Evolutionary conservation across 2,329 filamentous ascomycete genomes (phyloP).

Genomic region (Verticillium tricorpus): DNA sequence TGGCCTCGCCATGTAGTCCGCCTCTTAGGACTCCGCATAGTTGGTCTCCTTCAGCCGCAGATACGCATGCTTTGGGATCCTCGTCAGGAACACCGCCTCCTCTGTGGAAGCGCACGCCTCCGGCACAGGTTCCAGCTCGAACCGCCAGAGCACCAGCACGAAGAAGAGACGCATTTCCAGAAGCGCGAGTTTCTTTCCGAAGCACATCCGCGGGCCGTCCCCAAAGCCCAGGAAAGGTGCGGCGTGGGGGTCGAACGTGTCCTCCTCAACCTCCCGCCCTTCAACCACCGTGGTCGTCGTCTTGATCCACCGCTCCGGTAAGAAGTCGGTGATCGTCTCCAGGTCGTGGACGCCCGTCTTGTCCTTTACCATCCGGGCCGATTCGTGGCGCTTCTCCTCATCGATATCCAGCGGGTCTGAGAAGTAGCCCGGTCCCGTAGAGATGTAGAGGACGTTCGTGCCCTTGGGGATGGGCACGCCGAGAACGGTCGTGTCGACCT

Average conservation of each 20-base stretch:
- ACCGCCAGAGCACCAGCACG: slow-evolving; percentile 21
- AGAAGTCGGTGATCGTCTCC: slow-evolving; percentile 7
- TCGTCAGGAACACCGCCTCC: slow-evolving; percentile 18
- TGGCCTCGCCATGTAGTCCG: not conserved
- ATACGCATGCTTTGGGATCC: slow-evolving; percentile 20
- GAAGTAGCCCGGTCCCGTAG: slow-evolving; percentile 8
- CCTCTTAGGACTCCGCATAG: not conserved
- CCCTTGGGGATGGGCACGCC: slow-evolving; percentile 22
- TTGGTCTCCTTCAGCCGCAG: slow-evolving; percentile 15
- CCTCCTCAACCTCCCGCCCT: slow-evolving; percentile 3
- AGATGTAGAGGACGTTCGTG: slow-evolving; percentile 12
- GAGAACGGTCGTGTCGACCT: slow-evolving; percentile 20
- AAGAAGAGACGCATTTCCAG: slow-evolving; percentile 21
- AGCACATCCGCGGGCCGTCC: slow-evolving; percentile 19
- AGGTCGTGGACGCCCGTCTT: slow-evolving; percentile 5
- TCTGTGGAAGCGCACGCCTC: slow-evolving; percentile 14
- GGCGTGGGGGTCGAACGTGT: slow-evolving; percentile 16
- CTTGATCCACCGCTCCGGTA: slow-evolving; percentile 17
- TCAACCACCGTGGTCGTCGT: not conserved
- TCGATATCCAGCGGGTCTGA: slow-evolving; percentile 1
- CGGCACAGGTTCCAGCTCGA: slow-evolving; percentile 14
- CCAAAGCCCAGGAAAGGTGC: slow-evolving; percentile 21
- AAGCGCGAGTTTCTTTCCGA: slow-evolving; percentile 21
- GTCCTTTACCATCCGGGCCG: not conserved
- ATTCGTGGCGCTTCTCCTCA: slow-evolving; percentile 13